phyloP scores from a whole-genome alignment of 2,329 filamentous ascomycete genomes.

The Tolypocladium nubicola region DNA sequence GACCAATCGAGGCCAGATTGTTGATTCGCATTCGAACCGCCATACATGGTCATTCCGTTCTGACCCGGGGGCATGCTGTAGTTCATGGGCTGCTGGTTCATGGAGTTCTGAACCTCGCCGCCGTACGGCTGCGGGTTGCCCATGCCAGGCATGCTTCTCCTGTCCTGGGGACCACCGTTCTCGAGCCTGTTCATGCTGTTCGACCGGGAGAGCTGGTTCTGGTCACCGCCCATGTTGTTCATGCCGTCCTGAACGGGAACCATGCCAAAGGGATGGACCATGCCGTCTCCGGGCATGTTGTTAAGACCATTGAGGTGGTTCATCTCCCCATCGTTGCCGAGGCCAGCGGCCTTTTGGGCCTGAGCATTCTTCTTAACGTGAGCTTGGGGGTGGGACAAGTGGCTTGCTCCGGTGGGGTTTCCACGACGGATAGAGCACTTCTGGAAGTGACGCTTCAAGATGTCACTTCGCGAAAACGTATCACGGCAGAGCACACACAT shows the following conservation, averaged over 20 bases:
- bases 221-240: constrained; percentile 49
- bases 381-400: constrained; percentile 85
- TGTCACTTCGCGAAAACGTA: constrained; percentile 95
- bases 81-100: constrained; percentile 55
- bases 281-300: constrained; percentile 45
- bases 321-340: constrained; percentile 43
- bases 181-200: constrained; percentile 50
- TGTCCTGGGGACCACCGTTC: constrained; percentile 44
- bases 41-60: constrained; percentile 55
- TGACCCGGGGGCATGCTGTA: constrained; percentile 54
- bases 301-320: constrained; percentile 51
- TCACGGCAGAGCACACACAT: constrained; percentile 97
- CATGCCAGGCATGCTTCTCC: constrained; percentile 46
- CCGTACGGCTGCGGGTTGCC: constrained; percentile 44
- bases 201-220: constrained; percentile 50
- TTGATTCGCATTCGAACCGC: constrained; percentile 49
- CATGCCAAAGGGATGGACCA: constrained; percentile 48
- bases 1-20: constrained; percentile 62
- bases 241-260: constrained; percentile 46
- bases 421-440: constrained; percentile 96
- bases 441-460: constrained; percentile 97
- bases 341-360: constrained; percentile 43
- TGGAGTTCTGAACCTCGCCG: constrained; percentile 46
- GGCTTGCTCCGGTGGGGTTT: constrained; percentile 88
- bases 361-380: constrained; percentile 71